Conservation (phyloP, 805 yeast species). For the Candida namnaoensis region DNA sequence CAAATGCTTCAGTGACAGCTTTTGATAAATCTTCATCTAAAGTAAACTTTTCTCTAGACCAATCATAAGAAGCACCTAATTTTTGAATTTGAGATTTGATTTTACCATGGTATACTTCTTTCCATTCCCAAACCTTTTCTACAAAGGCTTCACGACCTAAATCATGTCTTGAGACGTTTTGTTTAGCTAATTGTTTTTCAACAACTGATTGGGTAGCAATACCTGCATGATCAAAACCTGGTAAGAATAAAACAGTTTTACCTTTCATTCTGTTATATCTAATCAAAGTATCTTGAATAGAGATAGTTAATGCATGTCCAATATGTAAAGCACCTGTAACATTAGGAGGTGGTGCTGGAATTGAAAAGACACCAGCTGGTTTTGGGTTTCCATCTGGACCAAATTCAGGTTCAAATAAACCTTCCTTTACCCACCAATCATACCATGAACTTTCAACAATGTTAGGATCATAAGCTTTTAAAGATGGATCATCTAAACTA, state of each 20-base stretch:
- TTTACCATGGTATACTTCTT: slow-evolving; percentile 81
- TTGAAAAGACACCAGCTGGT: slow-evolving; percentile 78
- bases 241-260: slow-evolving; percentile 83
- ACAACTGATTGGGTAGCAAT: slow-evolving; percentile 98
- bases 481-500: slow-evolving; percentile 85
- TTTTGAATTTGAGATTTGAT: slow-evolving; percentile 79
- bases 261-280: slow-evolving; percentile 97
- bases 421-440: slow-evolving; percentile 90
- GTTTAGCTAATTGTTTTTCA: slow-evolving; percentile 82
- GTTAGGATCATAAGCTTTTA: slow-evolving; percentile 88
- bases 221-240: slow-evolving; percentile 99
- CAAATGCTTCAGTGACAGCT: slow-evolving; percentile 88
- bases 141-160: slow-evolving; percentile 87
- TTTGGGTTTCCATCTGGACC: slow-evolving; percentile 63
- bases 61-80: slow-evolving; percentile 95
- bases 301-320: slow-evolving; percentile 94
- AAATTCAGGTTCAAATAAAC: slow-evolving; percentile 82
- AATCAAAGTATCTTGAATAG: slow-evolving; percentile 89
- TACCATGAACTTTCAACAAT: slow-evolving; percentile 97
- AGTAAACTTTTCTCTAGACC: slow-evolving; percentile 93
- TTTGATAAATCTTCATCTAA: slow-evolving; percentile 67
- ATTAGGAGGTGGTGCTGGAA: slow-evolving; percentile 99
- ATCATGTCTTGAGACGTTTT: slow-evolving; percentile 88
- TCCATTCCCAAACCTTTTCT: slow-evolving; percentile 96
- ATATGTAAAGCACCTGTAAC: slow-evolving; percentile 98